Evolutionary conservation across 306 rosid genomes (phyloP).

Genomic region (Cicer bijugum): DNA sequence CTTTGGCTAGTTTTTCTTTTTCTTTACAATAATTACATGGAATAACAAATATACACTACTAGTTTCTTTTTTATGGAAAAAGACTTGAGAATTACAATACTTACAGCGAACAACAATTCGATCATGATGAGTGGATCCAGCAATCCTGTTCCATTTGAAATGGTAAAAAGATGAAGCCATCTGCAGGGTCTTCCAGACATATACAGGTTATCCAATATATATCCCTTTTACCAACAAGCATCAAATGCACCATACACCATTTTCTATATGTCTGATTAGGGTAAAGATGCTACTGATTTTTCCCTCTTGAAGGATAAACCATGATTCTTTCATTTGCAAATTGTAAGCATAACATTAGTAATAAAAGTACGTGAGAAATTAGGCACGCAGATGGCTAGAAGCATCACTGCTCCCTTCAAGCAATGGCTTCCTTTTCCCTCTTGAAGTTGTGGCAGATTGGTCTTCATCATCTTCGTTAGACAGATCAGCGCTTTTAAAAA

Average conservation of each 20-base stretch:
- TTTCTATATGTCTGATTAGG: constrained; percentile 28
- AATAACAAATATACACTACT: constrained; percentile 26
- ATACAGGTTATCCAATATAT: constrained; percentile 20
- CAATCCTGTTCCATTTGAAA: too few relatives aligned
- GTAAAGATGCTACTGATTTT: constrained; percentile 25
- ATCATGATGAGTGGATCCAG: neutral
- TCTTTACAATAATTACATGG: constrained; percentile 18
- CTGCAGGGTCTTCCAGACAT: constrained; percentile 8
- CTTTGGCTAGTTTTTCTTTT: neutral
- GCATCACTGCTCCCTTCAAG: constrained; percentile 53
- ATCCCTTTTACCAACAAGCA: constrained; percentile 13
- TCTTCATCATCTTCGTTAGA: constrained; percentile 50
- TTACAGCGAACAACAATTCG: constrained; percentile 23
- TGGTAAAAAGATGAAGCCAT: too few relatives aligned
- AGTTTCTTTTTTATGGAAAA: constrained; percentile 11
- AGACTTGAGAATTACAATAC: constrained; percentile 16
- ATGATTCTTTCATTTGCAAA: constrained; percentile 10
- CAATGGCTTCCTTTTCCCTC: constrained; percentile 62
- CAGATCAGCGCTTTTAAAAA: constrained; percentile 58
- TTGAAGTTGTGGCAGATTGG: constrained; percentile 42
- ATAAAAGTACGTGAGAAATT: constrained; percentile 38
- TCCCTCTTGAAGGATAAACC: constrained; percentile 38
- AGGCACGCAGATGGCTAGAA: constrained; percentile 43
- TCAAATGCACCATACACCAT: constrained; percentile 13
- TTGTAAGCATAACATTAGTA: constrained; percentile 11